Conservation (phyloP, 106 monocot species). For the Agapanthus africanus region DNA sequence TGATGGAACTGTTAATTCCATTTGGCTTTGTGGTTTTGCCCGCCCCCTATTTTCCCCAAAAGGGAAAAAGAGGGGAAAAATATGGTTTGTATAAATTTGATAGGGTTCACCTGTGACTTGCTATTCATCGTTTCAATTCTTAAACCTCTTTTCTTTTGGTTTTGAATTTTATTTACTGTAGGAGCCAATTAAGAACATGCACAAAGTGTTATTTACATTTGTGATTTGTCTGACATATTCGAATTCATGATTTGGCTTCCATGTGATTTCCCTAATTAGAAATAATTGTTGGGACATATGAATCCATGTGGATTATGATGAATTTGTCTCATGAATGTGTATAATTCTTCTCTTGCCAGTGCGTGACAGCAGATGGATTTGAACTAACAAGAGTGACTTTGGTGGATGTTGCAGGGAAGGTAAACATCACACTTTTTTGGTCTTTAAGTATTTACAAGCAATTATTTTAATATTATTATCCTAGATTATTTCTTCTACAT, state of each 20-base stretch:
- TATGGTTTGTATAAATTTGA: too few relatives aligned
- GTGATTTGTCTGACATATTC: not conserved
- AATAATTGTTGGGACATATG: not conserved
- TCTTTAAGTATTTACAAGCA: not conserved
- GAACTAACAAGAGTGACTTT: conserved; percentile 93
- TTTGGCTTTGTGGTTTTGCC: too few relatives aligned
- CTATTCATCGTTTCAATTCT: not conserved
- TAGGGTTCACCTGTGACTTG: not conserved
- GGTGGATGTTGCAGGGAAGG: conserved; percentile 78
- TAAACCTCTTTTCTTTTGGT: not conserved
- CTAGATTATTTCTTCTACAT: not conserved
- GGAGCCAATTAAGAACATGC: not conserved
- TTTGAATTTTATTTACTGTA: not conserved
- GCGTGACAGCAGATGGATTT: conserved; percentile 80
- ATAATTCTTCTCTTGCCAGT: conserved; percentile 41
- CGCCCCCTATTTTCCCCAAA: too few relatives aligned
- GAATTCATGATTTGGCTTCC: not conserved
- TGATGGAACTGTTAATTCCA: not conserved
- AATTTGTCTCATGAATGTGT: not conserved
- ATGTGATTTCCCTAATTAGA: not conserved
- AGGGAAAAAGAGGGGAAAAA: too few relatives aligned
- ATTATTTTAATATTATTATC: not conserved
- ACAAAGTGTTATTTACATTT: not conserved
- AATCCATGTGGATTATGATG: not conserved
- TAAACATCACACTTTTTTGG: conserved; percentile 8